These are phyloP conservation scores for Ogataea trehaloabstinens DNA, from an alignment of 805 yeast species.

Conservation along the genomic window DNA sequence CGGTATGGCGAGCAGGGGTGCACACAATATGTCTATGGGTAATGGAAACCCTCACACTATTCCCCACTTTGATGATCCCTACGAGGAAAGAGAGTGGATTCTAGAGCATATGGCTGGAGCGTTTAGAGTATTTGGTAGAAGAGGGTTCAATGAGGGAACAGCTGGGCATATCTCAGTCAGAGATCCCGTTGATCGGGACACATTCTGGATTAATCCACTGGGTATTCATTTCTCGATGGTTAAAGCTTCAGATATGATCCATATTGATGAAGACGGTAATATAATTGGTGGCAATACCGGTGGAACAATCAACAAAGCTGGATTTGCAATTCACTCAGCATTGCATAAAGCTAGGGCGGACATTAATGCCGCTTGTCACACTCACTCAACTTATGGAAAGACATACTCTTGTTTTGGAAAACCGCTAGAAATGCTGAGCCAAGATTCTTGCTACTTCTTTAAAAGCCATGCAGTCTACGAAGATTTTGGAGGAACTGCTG, in stretches of 20 bases:
- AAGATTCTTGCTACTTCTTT: conserved; percentile 70
- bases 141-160: conserved; percentile 70
- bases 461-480: conserved; percentile 62
- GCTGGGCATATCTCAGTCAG: conserved; percentile 87
- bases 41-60: conserved; percentile 46
- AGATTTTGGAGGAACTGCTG: conserved; percentile 77
- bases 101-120: conserved; percentile 82
- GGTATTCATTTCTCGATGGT: conserved; percentile 70
- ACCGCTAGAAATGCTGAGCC: conserved; percentile 75
- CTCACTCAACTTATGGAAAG: conserved; percentile 64
- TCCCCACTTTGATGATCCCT: conserved; percentile 50
- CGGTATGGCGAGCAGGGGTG: conserved; percentile 44
- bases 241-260: conserved; percentile 62
- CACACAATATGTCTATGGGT: conserved; percentile 60
- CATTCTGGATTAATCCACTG: conserved; percentile 89
- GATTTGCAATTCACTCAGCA: conserved; percentile 68
- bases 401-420: conserved; percentile 64
- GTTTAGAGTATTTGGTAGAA: conserved; percentile 75
- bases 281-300: conserved; percentile 54
- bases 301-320: conserved; percentile 64
- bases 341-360: conserved; percentile 68
- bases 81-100: conserved; percentile 51
- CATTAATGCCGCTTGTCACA: conserved; percentile 69
- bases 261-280: conserved; percentile 60
- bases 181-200: conserved; percentile 76